phyloP scores from a whole-genome alignment of 1,139 yeast species.

The Candida mesenterica region DNA sequence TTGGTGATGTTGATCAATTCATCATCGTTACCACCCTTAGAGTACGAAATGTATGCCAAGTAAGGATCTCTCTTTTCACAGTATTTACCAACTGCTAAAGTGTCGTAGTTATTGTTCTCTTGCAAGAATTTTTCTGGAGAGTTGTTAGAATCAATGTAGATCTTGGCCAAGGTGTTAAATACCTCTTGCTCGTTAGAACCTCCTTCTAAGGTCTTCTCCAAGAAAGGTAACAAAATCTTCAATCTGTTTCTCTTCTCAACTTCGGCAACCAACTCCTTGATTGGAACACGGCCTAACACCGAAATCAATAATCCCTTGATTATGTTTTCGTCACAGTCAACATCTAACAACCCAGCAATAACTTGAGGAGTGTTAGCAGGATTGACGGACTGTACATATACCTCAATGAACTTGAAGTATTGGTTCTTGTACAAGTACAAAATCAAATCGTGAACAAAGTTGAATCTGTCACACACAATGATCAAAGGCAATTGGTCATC shows the following conservation, averaged over 20 bases:
- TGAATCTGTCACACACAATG: constrained; percentile 91
- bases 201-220: constrained; percentile 83
- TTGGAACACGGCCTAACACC: constrained; percentile 93
- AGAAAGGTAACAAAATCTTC: constrained; percentile 85
- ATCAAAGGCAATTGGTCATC: constrained; percentile 96
- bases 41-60: constrained; percentile 94
- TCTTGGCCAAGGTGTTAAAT: constrained; percentile 92
- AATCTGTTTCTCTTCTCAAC: constrained; percentile 96
- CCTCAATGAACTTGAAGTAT: constrained; percentile 93
- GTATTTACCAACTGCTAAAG: constrained; percentile 92
- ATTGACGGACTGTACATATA: constrained; percentile 95
- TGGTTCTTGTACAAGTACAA: constrained; percentile 92
- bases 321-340: constrained; percentile 91
- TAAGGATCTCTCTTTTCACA: constrained; percentile 99
- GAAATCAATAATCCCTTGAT: constrained; percentile 79
- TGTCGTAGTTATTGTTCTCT: constrained; percentile 86
- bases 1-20: constrained; percentile 90
- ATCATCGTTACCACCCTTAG: constrained; percentile 88
- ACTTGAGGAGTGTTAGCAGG: constrained; percentile 96
- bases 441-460: constrained; percentile 90
- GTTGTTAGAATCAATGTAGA: constrained; percentile 95
- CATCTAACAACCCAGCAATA: constrained; percentile 92
- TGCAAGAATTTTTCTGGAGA: constrained; percentile 94
- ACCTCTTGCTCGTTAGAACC: constrained; percentile 92
- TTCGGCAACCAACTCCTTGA: constrained; percentile 83